Conservation (phyloP, 495 filamentous ascomycete species). For the Penicillium paxilli region DNA sequence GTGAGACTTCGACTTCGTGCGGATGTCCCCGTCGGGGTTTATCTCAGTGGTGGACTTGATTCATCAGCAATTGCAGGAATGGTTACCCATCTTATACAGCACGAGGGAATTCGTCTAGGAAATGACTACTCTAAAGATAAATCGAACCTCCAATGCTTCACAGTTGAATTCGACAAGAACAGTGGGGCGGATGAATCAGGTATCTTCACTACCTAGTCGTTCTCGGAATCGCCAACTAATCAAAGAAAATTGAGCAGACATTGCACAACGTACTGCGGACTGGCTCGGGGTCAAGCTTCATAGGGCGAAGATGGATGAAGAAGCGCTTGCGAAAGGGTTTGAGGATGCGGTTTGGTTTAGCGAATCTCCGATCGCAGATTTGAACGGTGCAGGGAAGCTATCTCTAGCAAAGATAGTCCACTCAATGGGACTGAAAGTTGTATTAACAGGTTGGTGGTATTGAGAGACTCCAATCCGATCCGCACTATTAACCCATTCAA, state of each 20-base stretch:
- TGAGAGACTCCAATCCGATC: background rate
- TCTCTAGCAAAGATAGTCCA: constrained; percentile 42
- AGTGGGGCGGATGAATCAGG: constrained; percentile 48
- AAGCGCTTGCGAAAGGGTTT: constrained; percentile 40
- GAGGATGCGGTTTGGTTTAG: constrained; percentile 50
- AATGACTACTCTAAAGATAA: constrained; percentile 4
- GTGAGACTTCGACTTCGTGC: constrained; percentile 49
- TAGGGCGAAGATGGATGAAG: constrained; percentile 46
- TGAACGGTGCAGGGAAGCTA: constrained; percentile 46
- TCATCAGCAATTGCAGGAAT: constrained; percentile 54
- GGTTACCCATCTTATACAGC: constrained; percentile 43
- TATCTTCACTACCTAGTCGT: constrained; percentile 7
- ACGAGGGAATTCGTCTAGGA: constrained; percentile 25
- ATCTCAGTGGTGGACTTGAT: constrained; percentile 54
- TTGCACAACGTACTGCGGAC: constrained; percentile 51
- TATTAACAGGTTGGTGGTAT: constrained; percentile 30
- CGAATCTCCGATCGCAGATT: constrained; percentile 25
- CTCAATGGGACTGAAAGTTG: constrained; percentile 47
- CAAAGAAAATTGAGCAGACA: too few relatives aligned
- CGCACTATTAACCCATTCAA: too few relatives aligned
- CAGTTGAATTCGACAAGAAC: constrained; percentile 46
- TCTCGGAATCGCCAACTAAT: too few relatives aligned
- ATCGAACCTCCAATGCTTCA: constrained; percentile 42
- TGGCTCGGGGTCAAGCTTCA: constrained; percentile 48
- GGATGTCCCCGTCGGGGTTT: constrained; percentile 54